Conservation (phyloP, 495 filamentous ascomycete genomes). For the Tuber indicum region DNA sequence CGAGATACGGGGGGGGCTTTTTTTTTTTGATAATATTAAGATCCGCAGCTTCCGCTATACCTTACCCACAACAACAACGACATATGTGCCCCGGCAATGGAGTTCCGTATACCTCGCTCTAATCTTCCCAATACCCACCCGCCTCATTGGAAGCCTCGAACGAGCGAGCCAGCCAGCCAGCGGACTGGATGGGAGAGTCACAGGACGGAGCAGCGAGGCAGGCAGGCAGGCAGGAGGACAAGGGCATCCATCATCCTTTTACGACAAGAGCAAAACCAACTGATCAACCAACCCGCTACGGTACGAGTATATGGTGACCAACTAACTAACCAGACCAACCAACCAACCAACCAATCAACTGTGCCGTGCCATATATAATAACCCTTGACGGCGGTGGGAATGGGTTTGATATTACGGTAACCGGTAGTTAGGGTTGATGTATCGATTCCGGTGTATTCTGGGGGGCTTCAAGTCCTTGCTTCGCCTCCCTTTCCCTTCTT, state of each 20-base stretch:
- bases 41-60: neutral
- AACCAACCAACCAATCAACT: neutral
- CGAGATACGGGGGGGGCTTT: neutral
- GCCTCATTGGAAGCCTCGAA: neutral
- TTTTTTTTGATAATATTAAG: neutral
- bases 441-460: neutral
- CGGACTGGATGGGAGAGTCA: neutral
- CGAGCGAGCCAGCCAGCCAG: neutral
- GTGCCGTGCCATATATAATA: neutral
- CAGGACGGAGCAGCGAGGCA: neutral
- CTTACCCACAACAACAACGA: neutral
- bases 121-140: neutral
- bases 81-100: neutral
- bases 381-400: neutral
- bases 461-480: neutral
- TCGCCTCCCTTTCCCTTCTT: neutral
- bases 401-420: neutral
- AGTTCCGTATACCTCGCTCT: constrained; percentile 2
- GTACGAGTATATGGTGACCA: neutral
- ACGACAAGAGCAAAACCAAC: neutral
- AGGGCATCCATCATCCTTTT: neutral
- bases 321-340: neutral
- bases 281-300: neutral
- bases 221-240: neutral
- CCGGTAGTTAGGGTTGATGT: neutral